phyloP scores from a whole-genome alignment of 2,329 filamentous ascomycete genomes.

The Verticillium klebahnii region DNA sequence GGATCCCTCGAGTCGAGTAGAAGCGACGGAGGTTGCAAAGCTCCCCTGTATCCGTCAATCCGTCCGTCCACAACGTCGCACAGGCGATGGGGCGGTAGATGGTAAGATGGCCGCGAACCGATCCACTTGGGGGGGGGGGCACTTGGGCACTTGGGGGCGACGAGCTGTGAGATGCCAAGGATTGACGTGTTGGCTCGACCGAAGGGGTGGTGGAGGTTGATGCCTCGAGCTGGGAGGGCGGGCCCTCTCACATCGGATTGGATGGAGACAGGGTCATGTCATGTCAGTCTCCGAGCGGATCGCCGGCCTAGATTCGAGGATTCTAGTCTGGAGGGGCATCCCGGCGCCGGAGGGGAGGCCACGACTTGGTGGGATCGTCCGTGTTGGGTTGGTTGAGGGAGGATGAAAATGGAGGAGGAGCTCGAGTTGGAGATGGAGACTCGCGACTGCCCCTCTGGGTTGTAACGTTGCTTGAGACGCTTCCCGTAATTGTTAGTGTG shows the following conservation, averaged over 20 bases:
- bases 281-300: neutral
- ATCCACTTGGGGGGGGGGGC: neutral
- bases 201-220: neutral
- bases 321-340: neutral
- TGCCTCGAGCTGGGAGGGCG: too few relatives aligned
- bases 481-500: neutral
- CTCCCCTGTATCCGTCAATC: neutral
- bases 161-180: neutral
- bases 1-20: neutral
- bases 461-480: neutral
- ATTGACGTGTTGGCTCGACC: neutral
- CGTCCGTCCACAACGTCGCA: slow-evolving; percentile 10
- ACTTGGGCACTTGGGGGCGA: neutral
- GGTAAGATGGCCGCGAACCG: neutral
- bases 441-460: neutral
- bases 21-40: neutral
- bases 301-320: neutral
- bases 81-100: slow-evolving; percentile 10
- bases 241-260: neutral
- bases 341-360: neutral
- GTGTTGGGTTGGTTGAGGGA: neutral
- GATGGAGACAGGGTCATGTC: neutral
- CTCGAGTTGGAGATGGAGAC: neutral
- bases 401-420: neutral
- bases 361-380: neutral